phyloP scores from a whole-genome alignment of 805 yeast genomes.

The Phaffomyces thermotolerans region DNA sequence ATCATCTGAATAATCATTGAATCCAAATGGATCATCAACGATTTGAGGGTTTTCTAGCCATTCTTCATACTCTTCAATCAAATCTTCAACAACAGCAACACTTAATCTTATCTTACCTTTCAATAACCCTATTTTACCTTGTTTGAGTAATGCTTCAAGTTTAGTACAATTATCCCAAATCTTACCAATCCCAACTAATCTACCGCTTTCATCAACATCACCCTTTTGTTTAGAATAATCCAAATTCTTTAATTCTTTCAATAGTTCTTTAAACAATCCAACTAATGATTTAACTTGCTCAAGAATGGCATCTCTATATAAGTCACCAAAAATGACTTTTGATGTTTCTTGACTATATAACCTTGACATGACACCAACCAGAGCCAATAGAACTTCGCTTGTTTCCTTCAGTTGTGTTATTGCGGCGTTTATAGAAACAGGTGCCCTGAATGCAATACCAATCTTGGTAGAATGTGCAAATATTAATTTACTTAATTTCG shows the following conservation, averaged over 20 bases:
- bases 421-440: slow-evolving; percentile 43
- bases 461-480: slow-evolving; percentile 75
- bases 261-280: slow-evolving; percentile 13
- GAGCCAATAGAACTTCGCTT: slow-evolving; percentile 35
- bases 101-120: slow-evolving; percentile 38
- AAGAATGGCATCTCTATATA: slow-evolving; percentile 24
- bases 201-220: slow-evolving; percentile 24
- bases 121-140: slow-evolving; percentile 49
- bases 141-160: slow-evolving; percentile 32
- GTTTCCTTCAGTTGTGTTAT: slow-evolving; percentile 40
- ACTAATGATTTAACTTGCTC: slow-evolving; percentile 12
- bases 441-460: slow-evolving; percentile 63
- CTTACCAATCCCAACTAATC: slow-evolving; percentile 57
- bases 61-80: slow-evolving; percentile 56
- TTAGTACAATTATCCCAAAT: slow-evolving; percentile 65
- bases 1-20: slow-evolving; percentile 24
- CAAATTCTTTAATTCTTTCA: slow-evolving; percentile 18
- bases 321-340: slow-evolving; percentile 26
- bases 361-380: slow-evolving; percentile 40
- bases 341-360: slow-evolving; percentile 13
- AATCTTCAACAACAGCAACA: slow-evolving; percentile 47
- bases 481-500: slow-evolving; percentile 50
- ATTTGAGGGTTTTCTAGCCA: slow-evolving; percentile 60
- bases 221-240: slow-evolving; percentile 15
- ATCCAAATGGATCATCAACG: slow-evolving; percentile 44